Evolutionary conservation across 2,329 filamentous ascomycete species (phyloP), one percentile per base, ranked within the genome.

Genomic region (Ophiocordyceps polyrhachis-furcata): DNA sequence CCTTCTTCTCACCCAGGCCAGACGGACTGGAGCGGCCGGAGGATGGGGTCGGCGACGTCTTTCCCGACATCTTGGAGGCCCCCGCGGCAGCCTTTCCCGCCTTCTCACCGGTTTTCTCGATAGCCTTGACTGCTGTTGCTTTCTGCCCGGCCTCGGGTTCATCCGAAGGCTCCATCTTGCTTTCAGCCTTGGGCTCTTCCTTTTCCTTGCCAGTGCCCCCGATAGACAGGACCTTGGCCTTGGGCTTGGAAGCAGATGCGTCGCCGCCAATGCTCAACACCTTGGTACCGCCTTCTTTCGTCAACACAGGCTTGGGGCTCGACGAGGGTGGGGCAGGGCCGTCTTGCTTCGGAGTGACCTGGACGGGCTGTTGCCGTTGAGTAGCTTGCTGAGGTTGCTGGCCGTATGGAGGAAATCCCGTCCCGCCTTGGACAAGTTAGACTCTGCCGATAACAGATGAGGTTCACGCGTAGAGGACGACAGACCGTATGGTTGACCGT

Each of bases 1-100:
- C 53, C 38, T 63, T 69, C 57, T 73, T 74, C 43, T 71, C 72
- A 40, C 68, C 72, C 44, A 58, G 44, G 4, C 49, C 57, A 45
- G 86, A 75, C 9, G 87, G 86, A 58, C 85, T 93, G 35, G 82
- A 86, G 44, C 86, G 78, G 42, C 88, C 89, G 12, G 86, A 91
- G 1, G 83, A 83, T 9, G 84, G 83, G 5, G 81, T 75, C 17
- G 89, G 84, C 1, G 87, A 91, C 4, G 82, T 81, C 58, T 78
- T 83, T 45, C 86, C 86, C 54, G 75, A 63, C 40, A 58, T 50
- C 52, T 64, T 74, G 43, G 67, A 61, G 31, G 66, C 65, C 41
- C 74, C 67, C 37, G 53, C 52, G 19, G 58, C 49, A 17, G 50
- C 48, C 51, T 63, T 63, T 44, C 59, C 60, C 45, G 75, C 51